phyloP scores from a whole-genome alignment of 164 flowering plant species.

The Annona squamosa region DNA sequence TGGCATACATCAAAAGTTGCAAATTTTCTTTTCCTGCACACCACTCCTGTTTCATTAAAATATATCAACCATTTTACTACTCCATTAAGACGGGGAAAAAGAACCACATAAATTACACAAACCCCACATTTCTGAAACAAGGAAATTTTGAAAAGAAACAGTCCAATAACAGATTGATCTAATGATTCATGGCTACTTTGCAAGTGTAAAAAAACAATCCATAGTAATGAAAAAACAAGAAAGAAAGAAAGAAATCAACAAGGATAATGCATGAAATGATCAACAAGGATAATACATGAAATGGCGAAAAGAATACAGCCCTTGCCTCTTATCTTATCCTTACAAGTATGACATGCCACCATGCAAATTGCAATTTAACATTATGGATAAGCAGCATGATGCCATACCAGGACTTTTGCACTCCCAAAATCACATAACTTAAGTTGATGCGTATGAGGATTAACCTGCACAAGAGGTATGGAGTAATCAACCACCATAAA shows the following conservation, averaged over 20 bases:
- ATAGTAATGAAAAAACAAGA: neutral
- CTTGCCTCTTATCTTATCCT: neutral
- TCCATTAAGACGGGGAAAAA: too few species aligned
- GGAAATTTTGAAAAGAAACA: neutral
- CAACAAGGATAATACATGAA: too few species aligned
- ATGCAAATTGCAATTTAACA: neutral
- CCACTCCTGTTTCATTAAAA: too few species aligned
- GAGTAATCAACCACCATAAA: neutral
- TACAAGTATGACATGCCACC: neutral
- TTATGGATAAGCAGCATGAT: neutral
- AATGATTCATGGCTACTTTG: neutral
- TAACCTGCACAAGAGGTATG: constrained; percentile 40
- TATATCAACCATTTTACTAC: too few species aligned
- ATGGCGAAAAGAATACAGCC: neutral
- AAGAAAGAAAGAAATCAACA: neutral
- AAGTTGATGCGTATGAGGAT: constrained; percentile 86
- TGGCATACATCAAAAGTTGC: too few species aligned
- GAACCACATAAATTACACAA: too few species aligned
- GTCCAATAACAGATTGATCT: neutral
- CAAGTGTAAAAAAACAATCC: neutral
- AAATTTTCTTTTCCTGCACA: too few species aligned
- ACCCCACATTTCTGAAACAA: neutral
- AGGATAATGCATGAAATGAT: too few species aligned
- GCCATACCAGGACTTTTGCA: constrained; percentile 78
- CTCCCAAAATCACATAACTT: constrained; percentile 89